Base-by-base conservation (phyloP, 148 eudicot genomes). In the Amaranthus cruentus region DNA sequence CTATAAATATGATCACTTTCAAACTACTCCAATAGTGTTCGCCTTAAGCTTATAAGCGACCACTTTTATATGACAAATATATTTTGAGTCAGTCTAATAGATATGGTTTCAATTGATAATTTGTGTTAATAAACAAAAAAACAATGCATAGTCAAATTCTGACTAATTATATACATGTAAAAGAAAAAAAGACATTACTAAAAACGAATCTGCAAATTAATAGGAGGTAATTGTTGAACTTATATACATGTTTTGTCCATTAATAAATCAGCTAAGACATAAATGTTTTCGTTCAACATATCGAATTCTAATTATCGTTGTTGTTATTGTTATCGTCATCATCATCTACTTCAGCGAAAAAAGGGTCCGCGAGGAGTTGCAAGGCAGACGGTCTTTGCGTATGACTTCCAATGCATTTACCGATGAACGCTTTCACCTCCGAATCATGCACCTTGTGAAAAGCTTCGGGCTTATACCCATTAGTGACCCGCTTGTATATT, bases 401-500 rank as follows among this genome's bases (percentile, higher is more conserved):
- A 4, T 91, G 90, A 73, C 75, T 78, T 18, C 88, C 93, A 43
- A 92, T 73, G 84, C 98, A 92, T 74, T 81, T 87, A 59, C 86
- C 87, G 5, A 90, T 92, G 79, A 90, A 92, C 4, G 83, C 89
- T 83, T 88, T 88, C 28, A 92, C 77, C 65, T 86, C 91, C 0
- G 76, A 77, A 76, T 88, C 86, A 5, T 21, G 70, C 71, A 92
- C 90, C 74, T 84, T 87, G 68, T 73, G 42, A 42, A 90, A 78
- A 11, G 93, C 78, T 59, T 62, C 51, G 47, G 98, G 98, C 84
- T 71, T 88, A n/a, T 87, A 73, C 6, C 93, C 98, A 2, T 77
- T 7, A 5, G 96, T 90, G 46, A 92, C 98, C 81, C 83, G 90
- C 86, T 85, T 90, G 84, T 88, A 92, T 75, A 92, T 87, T 77